Conservation (phyloP, 331 rosid species). For the Pyrus hybrid region DNA sequence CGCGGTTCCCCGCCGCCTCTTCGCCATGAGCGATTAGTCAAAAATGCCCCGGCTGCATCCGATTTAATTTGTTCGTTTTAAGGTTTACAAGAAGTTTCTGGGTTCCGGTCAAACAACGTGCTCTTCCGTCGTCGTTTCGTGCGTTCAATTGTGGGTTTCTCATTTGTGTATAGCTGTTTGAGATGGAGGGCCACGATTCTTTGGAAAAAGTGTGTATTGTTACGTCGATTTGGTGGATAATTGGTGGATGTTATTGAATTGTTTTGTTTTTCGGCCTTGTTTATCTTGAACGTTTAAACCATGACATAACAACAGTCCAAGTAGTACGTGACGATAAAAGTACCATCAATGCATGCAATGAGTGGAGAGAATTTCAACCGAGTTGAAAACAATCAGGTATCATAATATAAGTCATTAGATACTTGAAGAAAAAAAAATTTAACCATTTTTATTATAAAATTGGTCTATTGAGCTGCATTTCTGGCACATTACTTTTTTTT, state of each 20-base stretch:
- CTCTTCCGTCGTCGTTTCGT: too few species aligned
- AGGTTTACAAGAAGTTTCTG: neutral
- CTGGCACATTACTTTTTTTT: fast-evolving
- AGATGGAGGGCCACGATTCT: neutral
- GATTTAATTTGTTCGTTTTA: neutral
- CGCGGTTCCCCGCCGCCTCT: conserved; percentile 38
- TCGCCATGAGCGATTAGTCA: neutral
- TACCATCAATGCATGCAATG: too few species aligned
- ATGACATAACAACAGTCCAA: too few species aligned
- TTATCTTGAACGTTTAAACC: too few species aligned
- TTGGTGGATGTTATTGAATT: neutral
- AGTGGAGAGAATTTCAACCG: too few species aligned
- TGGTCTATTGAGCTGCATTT: too few species aligned
- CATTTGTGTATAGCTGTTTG: neutral
- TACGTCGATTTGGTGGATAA: neutral
- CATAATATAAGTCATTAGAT: too few species aligned
- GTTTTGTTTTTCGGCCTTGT: neutral
- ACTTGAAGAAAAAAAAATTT: too few species aligned
- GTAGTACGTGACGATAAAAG: too few species aligned
- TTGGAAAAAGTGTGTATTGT: neutral
- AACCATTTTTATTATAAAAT: too few species aligned
- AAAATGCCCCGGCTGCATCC: neutral
- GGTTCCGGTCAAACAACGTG: neutral
- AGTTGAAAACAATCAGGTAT: too few species aligned
- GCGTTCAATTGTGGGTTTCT: too few species aligned